phyloP scores from a whole-genome alignment of 495 filamentous ascomycete species.

The Delitschia confertaspora region DNA sequence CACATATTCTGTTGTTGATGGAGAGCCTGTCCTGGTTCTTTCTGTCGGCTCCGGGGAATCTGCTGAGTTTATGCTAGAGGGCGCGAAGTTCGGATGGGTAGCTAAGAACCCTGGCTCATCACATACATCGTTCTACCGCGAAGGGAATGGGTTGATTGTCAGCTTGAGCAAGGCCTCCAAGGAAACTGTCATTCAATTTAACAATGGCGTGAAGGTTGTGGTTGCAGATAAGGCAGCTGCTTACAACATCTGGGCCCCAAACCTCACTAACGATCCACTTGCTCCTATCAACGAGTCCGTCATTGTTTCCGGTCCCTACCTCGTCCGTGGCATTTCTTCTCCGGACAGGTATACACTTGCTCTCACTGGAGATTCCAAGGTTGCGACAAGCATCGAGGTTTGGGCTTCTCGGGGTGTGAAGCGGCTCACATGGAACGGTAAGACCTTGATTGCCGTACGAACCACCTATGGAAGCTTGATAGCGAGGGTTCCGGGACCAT shows the following conservation, averaged over 20 bases:
- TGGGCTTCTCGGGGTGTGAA: slow-evolving; percentile 20
- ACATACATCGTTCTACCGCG: slow-evolving; percentile 34
- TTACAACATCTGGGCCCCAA: slow-evolving; percentile 50
- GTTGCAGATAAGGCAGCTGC: slow-evolving; percentile 46
- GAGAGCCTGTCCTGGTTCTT: slow-evolving; percentile 42
- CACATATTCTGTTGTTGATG: slow-evolving; percentile 44
- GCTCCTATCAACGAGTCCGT: slow-evolving; percentile 28
- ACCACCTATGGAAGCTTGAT: slow-evolving; percentile 28
- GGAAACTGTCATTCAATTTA: slow-evolving; percentile 41
- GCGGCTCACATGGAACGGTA: slow-evolving; percentile 29
- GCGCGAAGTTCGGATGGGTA: slow-evolving; percentile 36
- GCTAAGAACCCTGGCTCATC: slow-evolving; percentile 33
- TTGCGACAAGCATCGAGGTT: slow-evolving; percentile 26
- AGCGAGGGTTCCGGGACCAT: slow-evolving; percentile 12
- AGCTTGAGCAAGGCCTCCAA: slow-evolving; percentile 41
- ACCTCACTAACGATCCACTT: slow-evolving; percentile 43
- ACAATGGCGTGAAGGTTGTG: slow-evolving; percentile 39
- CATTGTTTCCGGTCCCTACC: slow-evolving; percentile 30
- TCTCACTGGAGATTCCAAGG: slow-evolving; percentile 26
- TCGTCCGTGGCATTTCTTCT: slow-evolving; percentile 24
- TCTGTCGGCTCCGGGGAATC: slow-evolving; percentile 48
- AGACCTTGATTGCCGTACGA: slow-evolving; percentile 6
- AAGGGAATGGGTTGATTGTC: slow-evolving; percentile 34
- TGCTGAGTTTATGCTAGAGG: slow-evolving; percentile 47
- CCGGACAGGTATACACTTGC: slow-evolving; percentile 13